phyloP scores from a whole-genome alignment of 805 yeast species.

The Saturnispora quitensis region DNA sequence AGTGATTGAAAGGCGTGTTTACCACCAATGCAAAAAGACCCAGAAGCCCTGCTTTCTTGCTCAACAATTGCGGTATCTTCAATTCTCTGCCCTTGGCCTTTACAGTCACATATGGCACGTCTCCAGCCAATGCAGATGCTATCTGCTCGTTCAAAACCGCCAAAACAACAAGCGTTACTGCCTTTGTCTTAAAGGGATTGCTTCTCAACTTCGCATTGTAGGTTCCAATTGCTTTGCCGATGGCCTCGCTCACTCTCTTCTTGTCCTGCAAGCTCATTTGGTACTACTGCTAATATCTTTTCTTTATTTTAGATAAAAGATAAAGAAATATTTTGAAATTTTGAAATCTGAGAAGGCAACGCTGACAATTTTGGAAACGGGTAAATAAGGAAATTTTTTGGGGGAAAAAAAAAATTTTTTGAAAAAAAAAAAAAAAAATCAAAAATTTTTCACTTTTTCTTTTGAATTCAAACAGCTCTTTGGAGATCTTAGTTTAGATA shows the following conservation, averaged over 20 bases:
- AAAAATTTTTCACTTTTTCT: constrained; percentile 1
- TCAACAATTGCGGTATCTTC: constrained; percentile 32
- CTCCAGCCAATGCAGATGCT: constrained; percentile 43
- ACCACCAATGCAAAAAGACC: constrained; percentile 46
- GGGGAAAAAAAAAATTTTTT: background rate
- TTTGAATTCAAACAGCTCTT: background rate
- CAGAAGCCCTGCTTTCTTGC: constrained; percentile 42
- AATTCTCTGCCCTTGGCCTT: constrained; percentile 13
- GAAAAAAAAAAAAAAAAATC: background rate
- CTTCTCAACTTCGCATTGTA: constrained; percentile 33
- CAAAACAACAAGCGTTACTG: constrained; percentile 46
- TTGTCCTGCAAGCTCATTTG: background rate
- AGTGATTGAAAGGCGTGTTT: constrained; percentile 52
- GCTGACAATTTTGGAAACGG: background rate
- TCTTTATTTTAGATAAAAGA: background rate
- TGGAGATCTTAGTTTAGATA: background rate
- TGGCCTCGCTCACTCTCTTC: background rate
- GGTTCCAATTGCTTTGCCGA: background rate
- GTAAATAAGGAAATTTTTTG: background rate
- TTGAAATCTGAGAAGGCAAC: background rate
- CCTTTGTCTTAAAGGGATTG: constrained; percentile 52
- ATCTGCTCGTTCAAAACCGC: constrained; percentile 49
- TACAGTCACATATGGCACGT: constrained; percentile 19
- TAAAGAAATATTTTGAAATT: background rate
- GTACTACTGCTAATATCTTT: too few species aligned